Evolutionary conservation across 768 basidiomycete genomes (phyloP).

Genomic region (Boletus tomentosulus): DNA sequence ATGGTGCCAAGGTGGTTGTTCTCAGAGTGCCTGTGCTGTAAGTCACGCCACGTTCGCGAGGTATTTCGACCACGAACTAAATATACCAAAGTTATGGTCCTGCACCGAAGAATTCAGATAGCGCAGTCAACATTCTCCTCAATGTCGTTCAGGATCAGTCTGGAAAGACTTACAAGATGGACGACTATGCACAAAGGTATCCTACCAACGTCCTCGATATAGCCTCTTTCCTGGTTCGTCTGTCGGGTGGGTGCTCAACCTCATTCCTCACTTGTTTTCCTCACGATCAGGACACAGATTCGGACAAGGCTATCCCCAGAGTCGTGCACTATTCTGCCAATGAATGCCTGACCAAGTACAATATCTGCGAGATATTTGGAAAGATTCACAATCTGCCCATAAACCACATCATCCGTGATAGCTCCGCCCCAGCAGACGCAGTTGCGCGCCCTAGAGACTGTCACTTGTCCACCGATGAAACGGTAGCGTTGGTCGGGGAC

Average conservation of each 20-base stretch:
- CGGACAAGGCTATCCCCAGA: slow-evolving; percentile 32
- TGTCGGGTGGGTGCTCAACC: slow-evolving; percentile 49
- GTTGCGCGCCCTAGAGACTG: slow-evolving; percentile 79
- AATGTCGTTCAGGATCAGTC: slow-evolving; percentile 86
- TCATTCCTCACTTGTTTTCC: neutral
- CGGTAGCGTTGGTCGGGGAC: slow-evolving; percentile 62
- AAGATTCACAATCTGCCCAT: slow-evolving; percentile 67
- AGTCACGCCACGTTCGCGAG: slow-evolving; percentile 18
- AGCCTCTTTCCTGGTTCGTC: slow-evolving; percentile 74
- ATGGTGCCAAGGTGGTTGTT: slow-evolving; percentile 58
- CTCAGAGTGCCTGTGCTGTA: slow-evolving; percentile 89
- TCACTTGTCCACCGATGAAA: slow-evolving; percentile 70
- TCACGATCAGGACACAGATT: slow-evolving; percentile 24
- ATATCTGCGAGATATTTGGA: slow-evolving; percentile 80
- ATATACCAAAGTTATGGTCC: slow-evolving; percentile 72
- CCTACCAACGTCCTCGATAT: slow-evolving; percentile 91
- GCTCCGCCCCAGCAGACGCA: slow-evolving; percentile 60
- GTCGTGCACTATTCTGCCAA: slow-evolving; percentile 84
- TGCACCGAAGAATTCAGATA: slow-evolving; percentile 78
- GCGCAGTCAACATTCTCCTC: slow-evolving; percentile 83
- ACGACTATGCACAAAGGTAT: slow-evolving; percentile 88
- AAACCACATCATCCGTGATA: slow-evolving; percentile 70
- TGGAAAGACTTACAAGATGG: slow-evolving; percentile 91
- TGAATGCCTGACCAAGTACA: slow-evolving; percentile 88
- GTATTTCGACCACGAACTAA: neutral